Conservation (phyloP, 176 grass and related monocot genomes). For the Thalia dealbata region DNA sequence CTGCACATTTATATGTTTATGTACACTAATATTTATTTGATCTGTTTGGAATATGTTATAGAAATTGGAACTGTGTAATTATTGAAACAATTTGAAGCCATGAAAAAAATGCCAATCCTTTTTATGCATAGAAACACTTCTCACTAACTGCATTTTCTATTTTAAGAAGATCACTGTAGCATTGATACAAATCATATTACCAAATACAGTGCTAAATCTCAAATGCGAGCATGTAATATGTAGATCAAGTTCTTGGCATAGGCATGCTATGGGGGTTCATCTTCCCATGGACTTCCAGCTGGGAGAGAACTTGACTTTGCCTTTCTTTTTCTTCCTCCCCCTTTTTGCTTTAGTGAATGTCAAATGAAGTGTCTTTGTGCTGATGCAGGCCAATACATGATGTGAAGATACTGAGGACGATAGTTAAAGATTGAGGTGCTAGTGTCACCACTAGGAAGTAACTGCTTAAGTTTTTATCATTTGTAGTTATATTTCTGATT, state of each 20-base stretch:
- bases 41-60: not conserved
- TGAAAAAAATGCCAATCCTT: not conserved
- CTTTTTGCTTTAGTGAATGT: too few relatives aligned
- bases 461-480: not conserved
- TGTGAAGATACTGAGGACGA: conserved; percentile 68
- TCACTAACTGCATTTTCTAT: not conserved
- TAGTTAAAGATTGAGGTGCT: conserved; percentile 68
- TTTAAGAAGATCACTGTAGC: too few relatives aligned
- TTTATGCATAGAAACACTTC: not conserved
- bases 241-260: too few relatives aligned
- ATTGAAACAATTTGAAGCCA: not conserved
- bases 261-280: too few relatives aligned
- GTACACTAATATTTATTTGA: not conserved
- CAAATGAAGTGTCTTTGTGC: not conserved
- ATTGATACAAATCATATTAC: not conserved
- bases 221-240: not conserved
- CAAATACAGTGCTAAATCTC: not conserved
- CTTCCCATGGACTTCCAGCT: not conserved
- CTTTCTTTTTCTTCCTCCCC: not conserved
- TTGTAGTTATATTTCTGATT: not conserved
- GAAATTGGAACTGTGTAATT: not conserved
- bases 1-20: not conserved
- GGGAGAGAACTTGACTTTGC: not conserved
- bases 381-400: conserved; percentile 80
- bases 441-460: not conserved